A percentile compares a stretch with the other conserved stretches of the same genome.
Evolutionary conservation across 345 rosid species (phyloP).

Genomic region (Linum usitatissimum): DNA sequence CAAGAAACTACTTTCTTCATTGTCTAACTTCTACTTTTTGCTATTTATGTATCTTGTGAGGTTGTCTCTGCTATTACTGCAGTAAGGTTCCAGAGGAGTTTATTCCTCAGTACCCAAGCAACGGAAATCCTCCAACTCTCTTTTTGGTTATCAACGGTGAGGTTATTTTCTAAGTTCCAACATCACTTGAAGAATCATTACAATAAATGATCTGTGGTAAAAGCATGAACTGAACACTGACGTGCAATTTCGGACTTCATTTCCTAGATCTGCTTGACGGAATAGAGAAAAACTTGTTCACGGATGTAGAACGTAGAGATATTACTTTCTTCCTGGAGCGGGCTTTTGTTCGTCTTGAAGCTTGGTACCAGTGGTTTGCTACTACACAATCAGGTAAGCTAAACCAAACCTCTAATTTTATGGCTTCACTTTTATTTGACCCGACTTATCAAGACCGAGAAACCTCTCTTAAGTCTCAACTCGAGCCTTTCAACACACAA

Average conservation of each 20-base stretch:
- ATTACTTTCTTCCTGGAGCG: conserved; percentile 55
- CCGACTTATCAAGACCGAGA: too few relatives aligned
- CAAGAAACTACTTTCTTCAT: background rate
- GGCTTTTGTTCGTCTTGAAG: conserved; percentile 71
- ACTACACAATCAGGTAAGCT: conserved; percentile 68
- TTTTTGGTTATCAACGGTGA: conserved; percentile 75
- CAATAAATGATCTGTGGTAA: background rate
- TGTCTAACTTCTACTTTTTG: background rate
- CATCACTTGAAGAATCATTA: background rate
- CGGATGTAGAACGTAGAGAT: conserved; percentile 38
- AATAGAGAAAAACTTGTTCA: conserved; percentile 43
- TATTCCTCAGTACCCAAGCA: conserved; percentile 66
- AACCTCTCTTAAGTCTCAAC: too few relatives aligned
- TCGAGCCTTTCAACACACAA: too few relatives aligned
- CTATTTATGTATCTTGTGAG: background rate
- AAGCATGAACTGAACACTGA: conserved; percentile 2
- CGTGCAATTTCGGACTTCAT: conserved; percentile 5
- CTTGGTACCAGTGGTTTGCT: conserved; percentile 87
- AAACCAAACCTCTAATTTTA: background rate
- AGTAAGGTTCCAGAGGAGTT: conserved; percentile 78
- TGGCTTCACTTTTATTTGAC: background rate
- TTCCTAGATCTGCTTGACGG: conserved; percentile 52
- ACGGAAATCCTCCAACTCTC: conserved; percentile 88
- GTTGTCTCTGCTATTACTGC: conserved; percentile 29
- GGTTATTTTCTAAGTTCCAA: conserved; percentile 1